Conservation (phyloP, 2,329 filamentous ascomycete genomes). For the Calonectria crousiana region DNA sequence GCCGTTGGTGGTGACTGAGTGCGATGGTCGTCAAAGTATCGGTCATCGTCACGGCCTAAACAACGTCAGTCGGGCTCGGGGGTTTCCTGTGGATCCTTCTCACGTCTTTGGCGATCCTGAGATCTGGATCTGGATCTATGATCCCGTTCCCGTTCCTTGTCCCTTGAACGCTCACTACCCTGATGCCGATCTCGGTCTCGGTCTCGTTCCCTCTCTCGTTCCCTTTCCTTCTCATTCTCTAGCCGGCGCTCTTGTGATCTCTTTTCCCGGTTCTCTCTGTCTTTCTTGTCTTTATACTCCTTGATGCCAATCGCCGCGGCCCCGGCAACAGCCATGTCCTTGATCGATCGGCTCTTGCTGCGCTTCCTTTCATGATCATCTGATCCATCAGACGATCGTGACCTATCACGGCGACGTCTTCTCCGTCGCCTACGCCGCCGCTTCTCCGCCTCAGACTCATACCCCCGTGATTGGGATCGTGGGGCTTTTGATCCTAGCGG, state of each 20-base stretch:
- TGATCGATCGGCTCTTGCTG: conserved; percentile 67
- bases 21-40: conserved; percentile 52
- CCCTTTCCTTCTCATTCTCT: conserved; percentile 38
- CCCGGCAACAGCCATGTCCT: conserved; percentile 68
- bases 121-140: conserved; percentile 39
- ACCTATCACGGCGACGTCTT: conserved; percentile 52
- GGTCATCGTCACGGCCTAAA: conserved; percentile 46
- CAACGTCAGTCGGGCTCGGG: conserved; percentile 30
- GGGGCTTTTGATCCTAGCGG: conserved; percentile 59
- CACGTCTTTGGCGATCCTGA: conserved; percentile 45
- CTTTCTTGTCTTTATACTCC: conserved; percentile 64
- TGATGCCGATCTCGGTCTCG: conserved; percentile 45
- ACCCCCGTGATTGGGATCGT: conserved; percentile 51
- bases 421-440: conserved; percentile 54
- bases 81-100: conserved; percentile 21
- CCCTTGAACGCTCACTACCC: not conserved
- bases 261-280: conserved; percentile 49
- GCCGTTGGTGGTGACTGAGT: conserved; percentile 62
- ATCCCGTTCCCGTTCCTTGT: conserved; percentile 44
- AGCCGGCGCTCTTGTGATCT: conserved; percentile 49
- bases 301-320: conserved; percentile 74
- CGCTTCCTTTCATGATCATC: conserved; percentile 56
- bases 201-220: conserved; percentile 35
- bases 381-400: conserved; percentile 48
- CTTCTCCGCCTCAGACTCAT: conserved; percentile 64